Evolutionary conservation across 2,329 filamentous ascomycete species (phyloP), one percentile per base, ranked within the genome.

Genomic region (Passalora sequoiae): DNA sequence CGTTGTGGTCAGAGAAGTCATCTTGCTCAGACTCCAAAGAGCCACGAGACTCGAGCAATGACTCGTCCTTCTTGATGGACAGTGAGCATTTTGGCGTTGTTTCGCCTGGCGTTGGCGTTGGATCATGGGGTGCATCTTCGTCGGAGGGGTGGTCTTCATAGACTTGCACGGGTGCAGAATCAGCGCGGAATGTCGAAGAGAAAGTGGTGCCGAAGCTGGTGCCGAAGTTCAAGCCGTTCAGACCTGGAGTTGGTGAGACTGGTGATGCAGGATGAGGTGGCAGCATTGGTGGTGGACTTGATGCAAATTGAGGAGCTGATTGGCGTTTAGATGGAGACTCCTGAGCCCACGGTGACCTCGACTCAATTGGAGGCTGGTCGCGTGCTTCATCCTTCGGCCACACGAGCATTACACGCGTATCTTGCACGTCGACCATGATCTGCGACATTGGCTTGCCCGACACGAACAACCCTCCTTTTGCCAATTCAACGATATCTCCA

Each of bases 401-500:
- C 61, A 83, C 80, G 50, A 98, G 72, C 65, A 95, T 75, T 32
- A 97, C 88, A 51, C 92, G 85, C 41, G 89, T 83, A 62, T 94
- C 89, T 59, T 95, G 88, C 30, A 97, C 89, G 64, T 97, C 89
- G 51, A 98, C 72, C 81, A 98, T 94, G 64, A 98, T 89, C 59
- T 94, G 89, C 13, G 82, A 82, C 54, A 83, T 80, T 61, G 89
- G 86, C 21, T 89, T 89, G 67, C 94, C 87, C 45, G 89, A 94
- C 35, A 83, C 84, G 66, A 96, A 97, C 38, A 80, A 85, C 63
- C 95, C 89, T 13, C 86, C 88, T 70, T 95, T 96, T 52, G 74
- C 76, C 59, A 98, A 69, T 54, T 95, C 87, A 73, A 86, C 91
- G 3, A 87, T 84, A 54, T 83, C 81, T 44, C 88, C 88, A 67